Percentiles rank a stretch among this genome's conserved stretches.
Conservation (phyloP, 495 filamentous ascomycete species). For the Trichoderma reesei region DNA sequence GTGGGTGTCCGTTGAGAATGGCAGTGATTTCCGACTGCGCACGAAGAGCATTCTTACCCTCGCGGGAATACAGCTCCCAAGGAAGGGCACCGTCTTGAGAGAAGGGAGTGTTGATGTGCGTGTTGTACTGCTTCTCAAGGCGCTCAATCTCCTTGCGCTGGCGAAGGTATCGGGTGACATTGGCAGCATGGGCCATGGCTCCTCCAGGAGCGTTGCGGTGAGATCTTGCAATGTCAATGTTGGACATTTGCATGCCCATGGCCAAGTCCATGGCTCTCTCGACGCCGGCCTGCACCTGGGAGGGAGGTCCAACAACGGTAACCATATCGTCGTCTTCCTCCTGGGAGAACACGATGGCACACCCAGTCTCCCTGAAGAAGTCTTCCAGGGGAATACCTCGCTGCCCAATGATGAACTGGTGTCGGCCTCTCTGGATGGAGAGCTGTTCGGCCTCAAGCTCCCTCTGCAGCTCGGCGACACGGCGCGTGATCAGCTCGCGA, state of each 20-base stretch:
- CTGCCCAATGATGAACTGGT: slow-evolving; percentile 86
- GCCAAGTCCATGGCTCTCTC: slow-evolving; percentile 77
- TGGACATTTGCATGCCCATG: slow-evolving; percentile 66
- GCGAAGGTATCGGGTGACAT: slow-evolving; percentile 73
- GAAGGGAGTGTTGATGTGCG: slow-evolving; percentile 69
- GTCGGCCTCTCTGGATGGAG: slow-evolving; percentile 64
- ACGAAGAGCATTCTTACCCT: slow-evolving; percentile 71
- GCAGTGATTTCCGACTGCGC: slow-evolving; percentile 74
- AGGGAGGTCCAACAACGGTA: slow-evolving; percentile 70
- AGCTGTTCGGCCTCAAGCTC: slow-evolving; percentile 62
- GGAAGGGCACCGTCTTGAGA: slow-evolving; percentile 49
- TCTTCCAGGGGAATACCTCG: slow-evolving; percentile 66
- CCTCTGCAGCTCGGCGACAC: slow-evolving; percentile 59
- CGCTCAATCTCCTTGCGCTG: slow-evolving; percentile 66
- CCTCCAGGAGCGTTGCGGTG: slow-evolving; percentile 64
- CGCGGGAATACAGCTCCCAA: slow-evolving; percentile 78
- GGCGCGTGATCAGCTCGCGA: slow-evolving; percentile 62
- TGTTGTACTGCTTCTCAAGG: slow-evolving; percentile 65
- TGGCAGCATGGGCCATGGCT: slow-evolving; percentile 65
- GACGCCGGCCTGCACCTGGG: slow-evolving; percentile 59
- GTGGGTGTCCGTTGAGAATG: slow-evolving; percentile 70
- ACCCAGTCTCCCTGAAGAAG: slow-evolving; percentile 85
- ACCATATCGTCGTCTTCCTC: slow-evolving; percentile 66
- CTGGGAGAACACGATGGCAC: slow-evolving; percentile 71
- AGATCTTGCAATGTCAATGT: slow-evolving; percentile 66